Conservation (phyloP, 1,139 yeast genomes). For the Nakaseomyces nivariensis region DNA sequence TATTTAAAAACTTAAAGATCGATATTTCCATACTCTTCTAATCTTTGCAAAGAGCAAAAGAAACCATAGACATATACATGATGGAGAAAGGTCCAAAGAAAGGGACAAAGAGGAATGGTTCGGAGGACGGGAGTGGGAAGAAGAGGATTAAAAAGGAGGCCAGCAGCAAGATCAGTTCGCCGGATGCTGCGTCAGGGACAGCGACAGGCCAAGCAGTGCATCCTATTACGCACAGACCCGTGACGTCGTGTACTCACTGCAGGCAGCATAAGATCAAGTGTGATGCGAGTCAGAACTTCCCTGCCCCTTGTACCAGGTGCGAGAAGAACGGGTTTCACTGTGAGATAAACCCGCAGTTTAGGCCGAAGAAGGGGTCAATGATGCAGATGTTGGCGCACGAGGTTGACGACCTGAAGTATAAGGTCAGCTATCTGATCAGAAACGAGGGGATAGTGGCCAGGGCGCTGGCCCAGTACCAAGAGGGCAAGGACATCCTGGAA, state of each 20-base stretch:
- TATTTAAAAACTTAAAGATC: background rate
- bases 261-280: slow-evolving; percentile 92
- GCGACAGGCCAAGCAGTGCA: background rate
- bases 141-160: background rate
- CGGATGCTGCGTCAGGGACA: background rate
- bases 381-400: slow-evolving; percentile 77
- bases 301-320: slow-evolving; percentile 76
- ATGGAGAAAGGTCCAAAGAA: slow-evolving; percentile 1
- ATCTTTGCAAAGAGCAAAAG: background rate
- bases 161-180: background rate
- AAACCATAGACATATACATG: background rate
- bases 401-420: slow-evolving; percentile 68
- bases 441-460: slow-evolving; percentile 61
- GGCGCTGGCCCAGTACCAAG: slow-evolving; percentile 6
- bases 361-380: slow-evolving; percentile 88
- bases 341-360: slow-evolving; percentile 83
- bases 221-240: slow-evolving; percentile 60
- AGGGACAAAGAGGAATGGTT: background rate
- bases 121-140: background rate
- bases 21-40: background rate
- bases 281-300: slow-evolving; percentile 78
- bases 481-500: slow-evolving; percentile 6
- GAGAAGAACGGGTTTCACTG: slow-evolving; percentile 70
- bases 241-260: slow-evolving; percentile 88
- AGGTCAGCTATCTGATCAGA: slow-evolving; percentile 63